A percentile compares a stretch with the other conserved stretches of the same genome.
Evolutionary conservation across 805 yeast species (phyloP).

Genomic region (Myxozyma kluyveri): DNA sequence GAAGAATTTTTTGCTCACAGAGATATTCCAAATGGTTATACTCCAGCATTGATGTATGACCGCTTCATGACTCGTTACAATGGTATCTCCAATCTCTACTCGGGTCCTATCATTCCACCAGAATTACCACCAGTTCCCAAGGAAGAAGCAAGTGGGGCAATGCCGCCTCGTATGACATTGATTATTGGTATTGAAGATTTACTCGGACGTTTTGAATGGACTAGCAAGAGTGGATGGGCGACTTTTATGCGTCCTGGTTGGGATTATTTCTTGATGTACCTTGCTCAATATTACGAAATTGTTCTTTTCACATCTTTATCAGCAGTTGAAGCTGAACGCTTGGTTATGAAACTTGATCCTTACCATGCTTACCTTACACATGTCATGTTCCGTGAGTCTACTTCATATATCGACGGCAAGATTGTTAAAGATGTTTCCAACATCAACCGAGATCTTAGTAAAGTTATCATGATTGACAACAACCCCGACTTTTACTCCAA

Average conservation of each 20-base stretch:
- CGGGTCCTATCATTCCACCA: slow-evolving; percentile 83
- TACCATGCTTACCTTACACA: slow-evolving; percentile 83
- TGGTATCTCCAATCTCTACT: slow-evolving; percentile 75
- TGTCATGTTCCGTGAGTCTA: slow-evolving; percentile 85
- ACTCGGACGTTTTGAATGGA: slow-evolving; percentile 89
- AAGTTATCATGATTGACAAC: slow-evolving; percentile 76
- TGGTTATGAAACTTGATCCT: slow-evolving; percentile 88
- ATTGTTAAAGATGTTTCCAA: slow-evolving; percentile 84
- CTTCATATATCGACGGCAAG: slow-evolving; percentile 83
- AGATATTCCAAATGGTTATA: slow-evolving; percentile 62
- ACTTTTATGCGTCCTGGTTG: slow-evolving; percentile 98
- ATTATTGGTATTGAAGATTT: slow-evolving; percentile 88
- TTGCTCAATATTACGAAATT: slow-evolving; percentile 93
- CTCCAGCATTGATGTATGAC: slow-evolving; percentile 60
- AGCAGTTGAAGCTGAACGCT: slow-evolving; percentile 78
- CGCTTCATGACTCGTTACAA: slow-evolving; percentile 71
- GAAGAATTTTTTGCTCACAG: slow-evolving; percentile 61
- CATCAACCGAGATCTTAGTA: slow-evolving; percentile 85
- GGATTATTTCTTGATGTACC: slow-evolving; percentile 91
- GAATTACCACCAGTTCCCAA: slow-evolving; percentile 93
- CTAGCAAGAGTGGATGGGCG: slow-evolving; percentile 90
- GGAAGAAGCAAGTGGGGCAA: slow-evolving; percentile 85
- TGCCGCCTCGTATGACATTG: slow-evolving; percentile 59
- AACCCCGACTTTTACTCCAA: slow-evolving; percentile 66
- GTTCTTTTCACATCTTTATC: slow-evolving; percentile 78